These are phyloP conservation scores for Daldinia vernicosa DNA, from an alignment of 495 filamentous ascomycete genomes.

Conservation along the genomic window DNA sequence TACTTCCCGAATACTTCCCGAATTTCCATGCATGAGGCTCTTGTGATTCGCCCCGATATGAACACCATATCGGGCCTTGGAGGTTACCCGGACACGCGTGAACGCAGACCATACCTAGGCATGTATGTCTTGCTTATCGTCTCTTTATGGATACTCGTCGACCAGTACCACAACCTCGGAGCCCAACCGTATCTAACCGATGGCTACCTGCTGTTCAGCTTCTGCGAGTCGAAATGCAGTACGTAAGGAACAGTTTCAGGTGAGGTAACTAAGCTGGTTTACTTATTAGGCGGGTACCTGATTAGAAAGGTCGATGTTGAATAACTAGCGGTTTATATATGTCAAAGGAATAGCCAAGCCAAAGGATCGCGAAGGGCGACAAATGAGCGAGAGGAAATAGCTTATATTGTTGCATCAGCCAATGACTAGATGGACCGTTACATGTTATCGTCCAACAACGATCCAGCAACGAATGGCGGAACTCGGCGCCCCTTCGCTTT, in stretches of 20 bases:
- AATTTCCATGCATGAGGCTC: slow-evolving; percentile 43
- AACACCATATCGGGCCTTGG: slow-evolving; percentile 22
- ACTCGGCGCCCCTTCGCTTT: slow-evolving; percentile 18
- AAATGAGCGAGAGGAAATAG: not conserved
- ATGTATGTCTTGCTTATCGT: slow-evolving; percentile 35
- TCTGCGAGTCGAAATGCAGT: slow-evolving; percentile 9
- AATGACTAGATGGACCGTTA: slow-evolving; percentile 18
- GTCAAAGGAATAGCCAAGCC: slow-evolving; percentile 13
- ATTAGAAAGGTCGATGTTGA: slow-evolving; percentile 14
- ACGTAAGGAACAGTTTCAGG: slow-evolving; percentile 3
- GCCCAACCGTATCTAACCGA: slow-evolving; percentile 38
- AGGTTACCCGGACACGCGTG: slow-evolving; percentile 17
- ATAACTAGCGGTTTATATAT: not conserved
- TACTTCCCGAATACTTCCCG: slow-evolving; percentile 41
- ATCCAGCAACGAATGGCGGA: slow-evolving; percentile 14
- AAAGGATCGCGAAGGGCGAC: slow-evolving; percentile 9
- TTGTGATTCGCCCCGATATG: slow-evolving; percentile 16
- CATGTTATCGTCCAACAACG: slow-evolving; percentile 7
- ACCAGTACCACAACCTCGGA: slow-evolving; percentile 23
- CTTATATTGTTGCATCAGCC: slow-evolving; percentile 25
- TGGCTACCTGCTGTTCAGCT: slow-evolving; percentile 7
- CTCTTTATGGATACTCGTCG: slow-evolving; percentile 1
- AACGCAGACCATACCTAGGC: slow-evolving; percentile 2
- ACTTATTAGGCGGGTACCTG: slow-evolving; percentile 24
- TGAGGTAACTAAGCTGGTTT: slow-evolving; percentile 7